Conservation (phyloP, 805 yeast species). For the Priceomyces melissophilus region DNA sequence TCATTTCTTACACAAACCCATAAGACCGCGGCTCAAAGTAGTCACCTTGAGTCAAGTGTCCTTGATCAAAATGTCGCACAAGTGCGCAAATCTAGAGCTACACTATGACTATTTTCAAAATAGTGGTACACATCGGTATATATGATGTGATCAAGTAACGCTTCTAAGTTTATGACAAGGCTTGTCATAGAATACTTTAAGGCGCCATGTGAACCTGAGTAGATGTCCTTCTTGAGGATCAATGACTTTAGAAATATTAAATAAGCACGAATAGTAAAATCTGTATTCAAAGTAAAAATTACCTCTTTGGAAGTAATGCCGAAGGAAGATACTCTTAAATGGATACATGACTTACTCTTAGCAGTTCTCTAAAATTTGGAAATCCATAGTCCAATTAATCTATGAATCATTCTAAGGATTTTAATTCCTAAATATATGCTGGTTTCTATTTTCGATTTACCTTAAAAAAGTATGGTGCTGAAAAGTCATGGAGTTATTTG, state of each 20-base stretch:
- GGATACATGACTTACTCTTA: constrained; percentile 2
- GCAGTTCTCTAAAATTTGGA: neutral
- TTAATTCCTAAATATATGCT: neutral
- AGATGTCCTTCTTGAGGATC: constrained; percentile 4
- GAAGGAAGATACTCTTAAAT: constrained; percentile 4
- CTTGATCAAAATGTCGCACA: no score
- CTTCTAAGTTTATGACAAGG: constrained; percentile 5
- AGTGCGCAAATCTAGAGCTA: neutral
- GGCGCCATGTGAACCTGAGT: neutral
- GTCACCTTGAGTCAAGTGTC: neutral
- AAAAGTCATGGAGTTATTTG: constrained; percentile 1
- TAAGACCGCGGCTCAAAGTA: constrained; percentile 6
- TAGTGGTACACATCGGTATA: constrained; percentile 1
- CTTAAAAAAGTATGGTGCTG: constrained; percentile 3
- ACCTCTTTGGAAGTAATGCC: neutral
- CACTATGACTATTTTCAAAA: constrained; percentile 2
- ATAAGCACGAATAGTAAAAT: constrained; percentile 2
- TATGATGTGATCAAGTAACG: constrained; percentile 4
- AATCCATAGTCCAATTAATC: neutral
- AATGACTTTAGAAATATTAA: constrained; percentile 4
- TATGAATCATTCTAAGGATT: neutral
- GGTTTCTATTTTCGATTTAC: neutral
- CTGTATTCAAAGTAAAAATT: constrained; percentile 1
- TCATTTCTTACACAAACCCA: neutral
- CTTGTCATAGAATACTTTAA: constrained; percentile 4